Evolutionary conservation across 768 basidiomycete genomes (phyloP), one percentile per base, ranked within the genome.

Genomic region (Leccinellum rugosiceps): DNA sequence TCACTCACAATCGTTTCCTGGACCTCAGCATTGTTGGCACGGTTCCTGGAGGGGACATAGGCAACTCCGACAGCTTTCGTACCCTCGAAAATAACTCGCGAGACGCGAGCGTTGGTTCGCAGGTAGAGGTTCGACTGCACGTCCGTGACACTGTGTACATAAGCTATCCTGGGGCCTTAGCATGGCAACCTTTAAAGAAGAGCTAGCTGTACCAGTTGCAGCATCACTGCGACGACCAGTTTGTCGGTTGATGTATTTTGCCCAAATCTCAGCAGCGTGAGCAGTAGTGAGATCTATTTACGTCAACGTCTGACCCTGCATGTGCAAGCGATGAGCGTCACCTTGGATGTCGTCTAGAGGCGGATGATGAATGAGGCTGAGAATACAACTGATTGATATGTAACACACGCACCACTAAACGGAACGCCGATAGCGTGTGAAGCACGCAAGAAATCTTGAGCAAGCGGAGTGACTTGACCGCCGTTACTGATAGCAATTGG

Each of bases 401-500:
- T 6, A 32, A 1, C 5, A 2, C 15, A 68, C 79, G 44, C 69
- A 85, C 84, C 85, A 72, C 81, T 86, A 73, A 79, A 87, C 0
- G 85, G 86, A 56, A 88, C 71, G 15, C 83, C 86, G 49, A 85
- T 65, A 13, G 82, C 74, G 63, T 87, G 83, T 21, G 81, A 71
- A 7, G 85, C 86, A 46, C 86, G 76, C 55, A 88, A 65, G 78
- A 87, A 88, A 69, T 88, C 87, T 47, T 88, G 85, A 17, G 85
- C 86, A 46, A 87, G 77, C 5, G 79, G 76, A 8, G 78, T 83
- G 60, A 86, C 78, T 21, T 82, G 78, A 53, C 86, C 85, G 62
- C 87, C 86, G 59, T 87, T 86, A 61, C 81, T 83, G 68, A 88
- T 87, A 14, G 85, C 84, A 55, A 89, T 85, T n/a, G 87, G 86